A percentile compares a stretch with the other conserved stretches of the same genome.
Evolutionary conservation across 1,284 basidiomycete species (phyloP).

Genomic region (Malassezia obtusa): DNA sequence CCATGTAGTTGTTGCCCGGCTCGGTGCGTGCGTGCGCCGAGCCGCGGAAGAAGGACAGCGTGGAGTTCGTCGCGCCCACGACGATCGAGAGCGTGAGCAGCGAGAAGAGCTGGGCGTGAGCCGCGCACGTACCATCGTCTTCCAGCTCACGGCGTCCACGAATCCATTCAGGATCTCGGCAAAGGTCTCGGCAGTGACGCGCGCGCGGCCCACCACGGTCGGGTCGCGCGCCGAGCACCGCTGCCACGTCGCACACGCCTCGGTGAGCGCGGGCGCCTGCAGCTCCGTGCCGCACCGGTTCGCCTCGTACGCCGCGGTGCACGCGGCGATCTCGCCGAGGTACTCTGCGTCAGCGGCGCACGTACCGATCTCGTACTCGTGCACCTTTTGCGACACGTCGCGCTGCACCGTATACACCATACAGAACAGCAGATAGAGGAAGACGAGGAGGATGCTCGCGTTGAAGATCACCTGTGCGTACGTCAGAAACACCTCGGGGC

Average conservation of each 20-base stretch:
- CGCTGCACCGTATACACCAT: constrained; percentile 79
- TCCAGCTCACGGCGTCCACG: constrained; percentile 93
- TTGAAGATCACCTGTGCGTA: constrained; percentile 84
- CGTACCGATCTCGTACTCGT: constrained; percentile 77
- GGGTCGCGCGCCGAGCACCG: constrained; percentile 94
- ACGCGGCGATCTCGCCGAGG: constrained; percentile 34
- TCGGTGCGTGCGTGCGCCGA: neutral
- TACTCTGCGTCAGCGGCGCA: constrained; percentile 24
- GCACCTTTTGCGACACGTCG: constrained; percentile 79
- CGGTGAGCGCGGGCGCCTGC: constrained; percentile 35
- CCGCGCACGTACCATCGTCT: constrained; percentile 63
- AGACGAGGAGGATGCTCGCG: constrained; percentile 68
- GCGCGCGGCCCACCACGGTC: constrained; percentile 73
- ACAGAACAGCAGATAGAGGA: constrained; percentile 72
- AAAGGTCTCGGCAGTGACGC: constrained; percentile 83
- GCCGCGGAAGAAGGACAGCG: constrained; percentile 39
- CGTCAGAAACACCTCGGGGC: constrained; percentile 30
- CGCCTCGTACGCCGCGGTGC: constrained; percentile 24
- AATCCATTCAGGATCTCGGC: constrained; percentile 93
- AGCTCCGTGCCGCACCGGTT: constrained; percentile 38
- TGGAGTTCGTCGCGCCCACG: constrained; percentile 41
- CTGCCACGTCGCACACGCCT: constrained; percentile 59
- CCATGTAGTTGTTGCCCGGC: neutral
- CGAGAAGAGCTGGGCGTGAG: constrained; percentile 24
- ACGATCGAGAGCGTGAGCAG: constrained; percentile 37